Conservation (phyloP, 2,329 filamentous ascomycete genomes). For the Biscogniauxia sp. region DNA sequence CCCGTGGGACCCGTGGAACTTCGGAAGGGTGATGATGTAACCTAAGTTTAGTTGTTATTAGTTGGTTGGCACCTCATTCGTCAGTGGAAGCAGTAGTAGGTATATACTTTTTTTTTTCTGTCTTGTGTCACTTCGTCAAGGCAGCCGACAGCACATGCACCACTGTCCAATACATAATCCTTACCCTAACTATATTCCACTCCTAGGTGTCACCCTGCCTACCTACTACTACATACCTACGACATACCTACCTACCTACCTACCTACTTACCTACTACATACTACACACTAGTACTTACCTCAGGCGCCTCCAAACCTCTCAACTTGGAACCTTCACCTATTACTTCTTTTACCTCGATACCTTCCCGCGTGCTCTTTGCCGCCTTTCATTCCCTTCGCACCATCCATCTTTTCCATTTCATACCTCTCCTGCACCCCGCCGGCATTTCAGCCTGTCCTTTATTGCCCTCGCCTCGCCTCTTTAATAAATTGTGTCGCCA, state of each 20-base stretch:
- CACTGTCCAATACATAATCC: no score
- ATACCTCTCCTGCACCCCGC: background rate
- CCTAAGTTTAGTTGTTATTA: no score
- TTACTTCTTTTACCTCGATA: no score
- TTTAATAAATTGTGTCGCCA: background rate
- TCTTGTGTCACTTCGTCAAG: background rate
- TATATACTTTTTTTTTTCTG: background rate
- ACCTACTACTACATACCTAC: background rate
- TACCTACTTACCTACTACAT: no score
- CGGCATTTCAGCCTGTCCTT: background rate
- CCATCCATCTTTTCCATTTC: background rate
- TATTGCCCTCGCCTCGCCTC: background rate
- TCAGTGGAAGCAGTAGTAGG: no score
- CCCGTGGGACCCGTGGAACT: no score
- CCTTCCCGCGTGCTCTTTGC: background rate
- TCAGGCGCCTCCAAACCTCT: no score
- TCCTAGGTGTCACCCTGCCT: background rate
- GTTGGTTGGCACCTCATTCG: no score
- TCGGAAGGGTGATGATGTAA: no score
- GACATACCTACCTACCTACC: no score
- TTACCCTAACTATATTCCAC: background rate
- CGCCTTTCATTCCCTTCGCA: background rate
- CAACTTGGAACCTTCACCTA: no score
- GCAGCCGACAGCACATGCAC: background rate
- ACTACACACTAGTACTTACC: no score